A percentile compares a stretch with the other conserved stretches of the same genome.
Conservation (phyloP, 352 stramenopile species). For the Phytophthora pisi region DNA sequence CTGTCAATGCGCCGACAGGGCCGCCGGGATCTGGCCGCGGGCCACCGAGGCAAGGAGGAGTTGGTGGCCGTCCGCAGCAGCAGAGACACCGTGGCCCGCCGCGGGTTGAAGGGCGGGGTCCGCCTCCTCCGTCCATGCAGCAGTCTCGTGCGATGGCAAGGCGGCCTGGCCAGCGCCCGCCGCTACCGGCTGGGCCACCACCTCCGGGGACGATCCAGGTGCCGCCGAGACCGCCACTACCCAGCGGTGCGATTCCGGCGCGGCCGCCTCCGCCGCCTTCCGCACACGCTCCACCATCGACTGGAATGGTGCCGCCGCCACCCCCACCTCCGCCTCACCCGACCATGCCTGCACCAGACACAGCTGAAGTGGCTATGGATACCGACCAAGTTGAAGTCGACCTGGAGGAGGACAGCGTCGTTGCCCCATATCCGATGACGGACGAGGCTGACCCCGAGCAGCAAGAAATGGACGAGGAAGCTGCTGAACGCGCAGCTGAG, state of each 20-base stretch:
- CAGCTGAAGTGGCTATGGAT: background rate
- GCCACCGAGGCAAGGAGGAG: constrained; percentile 13
- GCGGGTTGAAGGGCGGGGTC: background rate
- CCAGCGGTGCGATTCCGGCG: constrained; percentile 38
- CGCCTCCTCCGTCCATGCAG: constrained; percentile 16
- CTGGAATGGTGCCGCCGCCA: constrained; percentile 15
- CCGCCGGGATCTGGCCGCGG: background rate
- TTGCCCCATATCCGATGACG: constrained; percentile 12
- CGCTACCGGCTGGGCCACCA: constrained; percentile 55
- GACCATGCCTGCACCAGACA: background rate
- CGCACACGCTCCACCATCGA: constrained; percentile 10
- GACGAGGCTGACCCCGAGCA: constrained; percentile 4
- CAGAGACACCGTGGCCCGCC: constrained; percentile 12
- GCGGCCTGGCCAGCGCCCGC: constrained; percentile 68
- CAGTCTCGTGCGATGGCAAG: constrained; percentile 18
- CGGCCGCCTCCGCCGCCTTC: constrained; percentile 50
- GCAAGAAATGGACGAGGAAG: constrained; percentile 38
- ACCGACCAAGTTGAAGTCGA: constrained; percentile 1
- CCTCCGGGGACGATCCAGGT: constrained; percentile 70
- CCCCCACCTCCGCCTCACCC: constrained; percentile 13
- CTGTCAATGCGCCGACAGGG: constrained; percentile 7
- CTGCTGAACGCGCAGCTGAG: constrained; percentile 37
- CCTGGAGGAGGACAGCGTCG: constrained; percentile 20
- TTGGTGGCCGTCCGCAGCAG: constrained; percentile 15
- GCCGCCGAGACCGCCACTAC: constrained; percentile 58